Percentiles rank a stretch among this genome's conserved stretches.
Conservation (phyloP, 2,329 filamentous ascomycete species). For the Clonostachys rhizophaga region DNA sequence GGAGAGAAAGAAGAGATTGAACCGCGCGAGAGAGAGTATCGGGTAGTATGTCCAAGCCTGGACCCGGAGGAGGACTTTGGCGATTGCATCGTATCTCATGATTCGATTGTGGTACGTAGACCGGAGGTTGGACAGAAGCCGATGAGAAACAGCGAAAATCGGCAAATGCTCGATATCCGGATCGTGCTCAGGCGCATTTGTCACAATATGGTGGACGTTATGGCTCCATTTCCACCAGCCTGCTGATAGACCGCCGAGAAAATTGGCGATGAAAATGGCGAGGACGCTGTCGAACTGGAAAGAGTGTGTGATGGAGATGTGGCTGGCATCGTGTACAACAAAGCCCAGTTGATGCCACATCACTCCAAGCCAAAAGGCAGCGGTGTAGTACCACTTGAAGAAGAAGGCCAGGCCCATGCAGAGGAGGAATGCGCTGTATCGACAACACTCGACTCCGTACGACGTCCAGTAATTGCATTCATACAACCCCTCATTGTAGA, state of each 20-base stretch:
- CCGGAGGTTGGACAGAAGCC: constrained; percentile 66
- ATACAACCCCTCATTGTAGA: constrained; percentile 73
- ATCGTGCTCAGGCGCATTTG: constrained; percentile 94
- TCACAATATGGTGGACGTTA: constrained; percentile 95
- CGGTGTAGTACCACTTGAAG: constrained; percentile 63
- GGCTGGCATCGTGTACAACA: constrained; percentile 88
- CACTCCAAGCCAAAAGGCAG: constrained; percentile 59
- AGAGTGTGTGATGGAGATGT: constrained; percentile 94
- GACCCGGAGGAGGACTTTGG: constrained; percentile 62
- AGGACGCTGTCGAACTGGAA: constrained; percentile 81
- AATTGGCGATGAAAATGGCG: constrained; percentile 87
- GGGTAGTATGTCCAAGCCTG: constrained; percentile 84
- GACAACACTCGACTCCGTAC: too few relatives aligned
- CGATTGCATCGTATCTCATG: constrained; percentile 50
- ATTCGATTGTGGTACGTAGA: constrained; percentile 79
- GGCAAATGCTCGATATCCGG: constrained; percentile 92
- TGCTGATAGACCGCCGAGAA: constrained; percentile 79
- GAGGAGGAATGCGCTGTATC: too few relatives aligned
- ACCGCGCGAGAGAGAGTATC: constrained; percentile 73
- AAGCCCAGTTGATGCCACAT: constrained; percentile 79
- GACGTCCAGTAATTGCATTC: constrained; percentile 66
- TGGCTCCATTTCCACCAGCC: constrained; percentile 98
- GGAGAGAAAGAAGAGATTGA: constrained; percentile 84
- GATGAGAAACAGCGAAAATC: constrained; percentile 81
- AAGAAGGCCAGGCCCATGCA: constrained; percentile 29